A percentile compares a stretch with the other conserved stretches of the same genome.
These are phyloP conservation scores for Dothidotthia symphoricarpi DNA, from an alignment of 2,329 filamentous ascomycete genomes.

Conservation along the genomic window DNA sequence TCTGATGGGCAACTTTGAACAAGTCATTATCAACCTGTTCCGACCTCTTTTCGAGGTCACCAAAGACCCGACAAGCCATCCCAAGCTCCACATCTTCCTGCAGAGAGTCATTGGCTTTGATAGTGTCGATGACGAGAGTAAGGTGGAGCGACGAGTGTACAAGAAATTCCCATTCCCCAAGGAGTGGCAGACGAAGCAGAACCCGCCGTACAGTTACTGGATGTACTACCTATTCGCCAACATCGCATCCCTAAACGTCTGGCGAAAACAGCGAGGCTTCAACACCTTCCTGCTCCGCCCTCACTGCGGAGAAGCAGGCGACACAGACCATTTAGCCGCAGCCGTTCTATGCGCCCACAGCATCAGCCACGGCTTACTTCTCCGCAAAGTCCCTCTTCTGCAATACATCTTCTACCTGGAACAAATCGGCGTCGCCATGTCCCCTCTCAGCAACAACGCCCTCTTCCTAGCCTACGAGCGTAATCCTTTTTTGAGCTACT, in stretches of 20 bases:
- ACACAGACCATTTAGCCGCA: conserved; percentile 92
- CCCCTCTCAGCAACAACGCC: conserved; percentile 96
- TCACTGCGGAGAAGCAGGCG: conserved; percentile 94
- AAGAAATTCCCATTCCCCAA: conserved; percentile 91
- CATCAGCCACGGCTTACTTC: conserved; percentile 88
- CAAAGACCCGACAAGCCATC: conserved; percentile 78
- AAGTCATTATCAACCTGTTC: conserved; percentile 88
- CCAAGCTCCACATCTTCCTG: conserved; percentile 90
- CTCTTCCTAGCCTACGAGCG: conserved; percentile 94
- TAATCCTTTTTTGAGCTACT: conserved; percentile 95
- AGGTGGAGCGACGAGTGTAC: conserved; percentile 89
- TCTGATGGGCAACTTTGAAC: conserved; percentile 84
- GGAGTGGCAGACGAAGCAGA: conserved; percentile 87
- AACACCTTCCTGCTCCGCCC: conserved; percentile 92
- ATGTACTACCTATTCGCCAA: conserved; percentile 97
- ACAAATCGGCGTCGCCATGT: conserved; percentile 98
- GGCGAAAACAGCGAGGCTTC: conserved; percentile 87
- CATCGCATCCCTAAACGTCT: conserved; percentile 86
- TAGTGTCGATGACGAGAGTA: conserved; percentile 97
- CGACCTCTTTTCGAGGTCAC: conserved; percentile 94
- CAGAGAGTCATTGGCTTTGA: conserved; percentile 96
- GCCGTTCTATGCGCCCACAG: conserved; percentile 91
- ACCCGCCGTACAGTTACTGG: conserved; percentile 98
- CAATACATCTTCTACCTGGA: conserved; percentile 98
- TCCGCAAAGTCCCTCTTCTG: conserved; percentile 89